Evolutionary conservation across 2,329 filamentous ascomycete genomes (phyloP).

Genomic region (Xenoacremonium recifei): DNA sequence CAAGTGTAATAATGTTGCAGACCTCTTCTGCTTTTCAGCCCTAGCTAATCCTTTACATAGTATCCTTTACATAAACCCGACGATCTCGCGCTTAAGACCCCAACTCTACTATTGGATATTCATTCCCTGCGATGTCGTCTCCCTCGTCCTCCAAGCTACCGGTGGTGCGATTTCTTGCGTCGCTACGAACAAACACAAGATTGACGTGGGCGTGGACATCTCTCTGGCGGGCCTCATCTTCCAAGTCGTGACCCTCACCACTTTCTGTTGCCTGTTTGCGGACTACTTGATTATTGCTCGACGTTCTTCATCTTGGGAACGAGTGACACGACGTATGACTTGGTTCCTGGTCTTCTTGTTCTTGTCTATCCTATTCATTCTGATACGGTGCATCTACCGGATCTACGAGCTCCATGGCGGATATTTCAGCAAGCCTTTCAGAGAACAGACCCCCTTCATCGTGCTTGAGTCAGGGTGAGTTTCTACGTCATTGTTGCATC

Average conservation of each 20-base stretch:
- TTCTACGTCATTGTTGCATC: background rate
- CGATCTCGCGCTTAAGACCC: constrained; percentile 20
- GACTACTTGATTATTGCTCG: constrained; percentile 37
- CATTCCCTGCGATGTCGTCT: constrained; percentile 48
- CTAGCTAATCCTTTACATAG: constrained; percentile 3
- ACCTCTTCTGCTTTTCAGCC: background rate
- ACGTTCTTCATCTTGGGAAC: constrained; percentile 25
- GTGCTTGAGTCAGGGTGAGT: constrained; percentile 24
- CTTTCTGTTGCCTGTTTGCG: constrained; percentile 42
- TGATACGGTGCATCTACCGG: constrained; percentile 57
- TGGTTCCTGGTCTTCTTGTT: constrained; percentile 49
- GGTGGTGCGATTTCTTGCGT: constrained; percentile 46
- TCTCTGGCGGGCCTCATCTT: constrained; percentile 52
- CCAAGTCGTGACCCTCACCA: constrained; percentile 48
- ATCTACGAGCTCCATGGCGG: constrained; percentile 58
- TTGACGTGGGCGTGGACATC: constrained; percentile 42
- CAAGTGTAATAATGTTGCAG: constrained; percentile 21
- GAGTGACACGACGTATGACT: constrained; percentile 36
- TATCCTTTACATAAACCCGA: constrained; percentile 21
- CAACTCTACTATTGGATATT: constrained; percentile 25
- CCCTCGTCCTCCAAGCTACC: constrained; percentile 49
- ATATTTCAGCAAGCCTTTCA: constrained; percentile 36
- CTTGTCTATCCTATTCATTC: constrained; percentile 53
- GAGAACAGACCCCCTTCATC: constrained; percentile 23
- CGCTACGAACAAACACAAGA: constrained; percentile 29